Evolutionary conservation across 225 moss, liverwort and hornwort genomes (phyloP).

Genomic region (Ulota crispa): DNA sequence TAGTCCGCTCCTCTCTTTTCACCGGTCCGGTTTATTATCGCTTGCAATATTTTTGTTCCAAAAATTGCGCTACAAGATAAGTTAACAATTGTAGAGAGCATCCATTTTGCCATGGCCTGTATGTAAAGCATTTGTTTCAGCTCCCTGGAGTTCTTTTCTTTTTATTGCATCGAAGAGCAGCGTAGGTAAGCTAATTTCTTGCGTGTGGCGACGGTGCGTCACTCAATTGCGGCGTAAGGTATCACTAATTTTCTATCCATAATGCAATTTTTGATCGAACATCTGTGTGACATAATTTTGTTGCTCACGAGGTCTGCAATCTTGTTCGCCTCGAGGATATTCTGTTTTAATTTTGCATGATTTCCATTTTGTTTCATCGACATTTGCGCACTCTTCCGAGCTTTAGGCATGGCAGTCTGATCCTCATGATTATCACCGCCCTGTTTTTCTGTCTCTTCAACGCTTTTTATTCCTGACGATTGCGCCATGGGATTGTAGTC

Average conservation of each 20-base stretch:
- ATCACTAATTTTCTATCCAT: background rate
- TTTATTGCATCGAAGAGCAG: background rate
- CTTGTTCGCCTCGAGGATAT: background rate
- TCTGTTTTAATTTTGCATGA: background rate
- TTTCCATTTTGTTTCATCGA: background rate
- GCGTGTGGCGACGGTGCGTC: conserved; percentile 1
- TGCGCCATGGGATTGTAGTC: background rate
- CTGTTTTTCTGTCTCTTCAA: background rate
- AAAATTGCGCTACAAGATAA: conserved; percentile 6
- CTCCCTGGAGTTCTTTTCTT: background rate
- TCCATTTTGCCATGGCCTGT: background rate
- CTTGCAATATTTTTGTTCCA: background rate
- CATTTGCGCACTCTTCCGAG: background rate
- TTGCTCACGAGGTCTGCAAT: background rate
- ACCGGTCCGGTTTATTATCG: background rate
- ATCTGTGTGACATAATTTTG: background rate
- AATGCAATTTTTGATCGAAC: background rate
- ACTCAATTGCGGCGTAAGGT: background rate
- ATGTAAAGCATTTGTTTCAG: background rate
- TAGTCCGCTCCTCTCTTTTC: background rate
- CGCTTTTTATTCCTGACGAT: background rate
- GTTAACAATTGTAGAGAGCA: background rate
- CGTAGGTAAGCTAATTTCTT: background rate
- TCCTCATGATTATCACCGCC: background rate
- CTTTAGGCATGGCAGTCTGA: background rate